Percentiles rank a stretch among this genome's conserved stretches.
Conservation (phyloP, 768 basidiomycete genomes). For the Coprinopsis sp. region DNA sequence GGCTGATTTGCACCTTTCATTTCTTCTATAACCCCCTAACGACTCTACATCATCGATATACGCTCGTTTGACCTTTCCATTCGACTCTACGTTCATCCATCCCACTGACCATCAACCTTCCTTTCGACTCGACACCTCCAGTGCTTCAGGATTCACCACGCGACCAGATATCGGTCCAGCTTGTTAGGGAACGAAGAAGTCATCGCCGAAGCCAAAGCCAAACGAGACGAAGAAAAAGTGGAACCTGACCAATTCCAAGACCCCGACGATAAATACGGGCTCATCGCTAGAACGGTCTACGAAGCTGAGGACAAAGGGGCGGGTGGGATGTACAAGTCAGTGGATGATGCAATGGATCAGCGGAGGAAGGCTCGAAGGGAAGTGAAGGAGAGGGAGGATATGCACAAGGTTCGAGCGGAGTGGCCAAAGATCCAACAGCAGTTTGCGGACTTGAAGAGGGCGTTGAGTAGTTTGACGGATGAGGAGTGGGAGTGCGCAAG, state of each 20-base stretch:
- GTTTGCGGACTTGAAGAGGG: constrained; percentile 93
- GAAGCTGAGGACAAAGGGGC: constrained; percentile 98
- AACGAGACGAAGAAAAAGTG: constrained; percentile 85
- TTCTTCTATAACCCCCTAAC: too few relatives aligned
- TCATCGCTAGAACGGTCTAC: constrained; percentile 94
- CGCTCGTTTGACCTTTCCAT: too few relatives aligned
- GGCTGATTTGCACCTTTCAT: too few relatives aligned
- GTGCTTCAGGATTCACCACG: constrained; percentile 96
- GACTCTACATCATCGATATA: too few relatives aligned
- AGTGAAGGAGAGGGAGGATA: constrained; percentile 63
- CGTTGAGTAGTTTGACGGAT: constrained; percentile 80
- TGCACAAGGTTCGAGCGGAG: constrained; percentile 74
- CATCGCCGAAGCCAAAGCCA: constrained; percentile 83
- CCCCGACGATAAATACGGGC: constrained; percentile 91
- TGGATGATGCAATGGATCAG: constrained; percentile 87
- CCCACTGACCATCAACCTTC: constrained; percentile 10
- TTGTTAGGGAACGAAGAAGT: constrained; percentile 92
- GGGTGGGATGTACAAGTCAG: constrained; percentile 89
- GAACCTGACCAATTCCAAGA: constrained; percentile 94
- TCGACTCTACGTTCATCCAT: too few relatives aligned
- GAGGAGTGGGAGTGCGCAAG: constrained; percentile 89
- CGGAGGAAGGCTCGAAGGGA: constrained; percentile 90
- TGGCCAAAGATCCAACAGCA: constrained; percentile 95
- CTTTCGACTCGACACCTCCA: too few relatives aligned
- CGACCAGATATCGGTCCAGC: constrained; percentile 99